phyloP scores from a whole-genome alignment of 495 filamentous ascomycete species.

The Darksidea phi region DNA sequence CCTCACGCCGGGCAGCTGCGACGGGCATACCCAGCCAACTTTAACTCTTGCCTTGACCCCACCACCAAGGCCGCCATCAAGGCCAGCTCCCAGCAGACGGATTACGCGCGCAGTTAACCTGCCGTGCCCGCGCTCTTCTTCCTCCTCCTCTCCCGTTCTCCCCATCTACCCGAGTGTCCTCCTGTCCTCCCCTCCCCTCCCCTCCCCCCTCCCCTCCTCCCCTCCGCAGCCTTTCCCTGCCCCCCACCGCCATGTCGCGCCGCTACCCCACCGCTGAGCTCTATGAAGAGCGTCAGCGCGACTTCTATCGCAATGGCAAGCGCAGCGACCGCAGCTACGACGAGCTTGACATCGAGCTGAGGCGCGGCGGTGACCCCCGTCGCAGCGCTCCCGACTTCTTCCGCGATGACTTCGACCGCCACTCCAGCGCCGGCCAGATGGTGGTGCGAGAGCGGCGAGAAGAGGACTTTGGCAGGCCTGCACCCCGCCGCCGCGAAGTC shows the following conservation, averaged over 20 bases:
- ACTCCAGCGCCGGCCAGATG: slow-evolving; percentile 46
- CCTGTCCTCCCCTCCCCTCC: slow-evolving; percentile 4
- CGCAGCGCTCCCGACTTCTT: slow-evolving; percentile 54
- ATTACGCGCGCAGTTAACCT: slow-evolving; percentile 12
- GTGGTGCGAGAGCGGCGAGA: slow-evolving; percentile 46
- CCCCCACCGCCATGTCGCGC: slow-evolving; percentile 30
- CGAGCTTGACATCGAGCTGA: slow-evolving; percentile 43
- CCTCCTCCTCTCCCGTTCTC: slow-evolving; percentile 2
- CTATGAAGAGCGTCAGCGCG: slow-evolving; percentile 51
- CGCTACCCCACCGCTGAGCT: slow-evolving; percentile 44
- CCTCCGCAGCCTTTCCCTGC: not conserved
- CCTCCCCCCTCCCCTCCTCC: not conserved
- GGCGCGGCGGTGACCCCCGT: slow-evolving; percentile 26
- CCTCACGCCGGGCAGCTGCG: slow-evolving; percentile 13
- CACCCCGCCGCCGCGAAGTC: slow-evolving; percentile 37
- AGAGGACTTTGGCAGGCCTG: slow-evolving; percentile 30
- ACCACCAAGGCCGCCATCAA: slow-evolving; percentile 12
- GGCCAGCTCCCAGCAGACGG: slow-evolving; percentile 16
- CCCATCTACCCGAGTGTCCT: not conserved
- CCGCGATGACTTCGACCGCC: slow-evolving; percentile 52
- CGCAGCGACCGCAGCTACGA: slow-evolving; percentile 41
- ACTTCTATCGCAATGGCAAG: slow-evolving; percentile 43
- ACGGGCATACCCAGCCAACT: slow-evolving; percentile 10
- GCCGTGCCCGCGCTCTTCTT: slow-evolving; percentile 8
- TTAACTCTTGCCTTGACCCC: slow-evolving; percentile 8